Evolutionary conservation across 2,329 filamentous ascomycete genomes (phyloP).

Genomic region (Immersiporthe knoxdaviesiana): DNA sequence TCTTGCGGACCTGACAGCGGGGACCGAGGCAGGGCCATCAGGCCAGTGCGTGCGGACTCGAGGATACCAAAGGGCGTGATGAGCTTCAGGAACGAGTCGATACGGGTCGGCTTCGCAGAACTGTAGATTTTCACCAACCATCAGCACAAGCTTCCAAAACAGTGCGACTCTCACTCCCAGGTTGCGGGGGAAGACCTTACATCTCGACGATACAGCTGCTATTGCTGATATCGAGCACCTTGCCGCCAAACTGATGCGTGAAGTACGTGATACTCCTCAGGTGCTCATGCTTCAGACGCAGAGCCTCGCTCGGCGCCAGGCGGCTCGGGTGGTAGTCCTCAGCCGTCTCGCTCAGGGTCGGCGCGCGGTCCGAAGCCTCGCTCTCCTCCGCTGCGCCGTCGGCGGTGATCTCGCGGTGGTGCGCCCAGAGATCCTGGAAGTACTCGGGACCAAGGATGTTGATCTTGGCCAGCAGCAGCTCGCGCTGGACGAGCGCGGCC

Average conservation of each 20-base stretch:
- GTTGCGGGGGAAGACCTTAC: slow-evolving; percentile 62
- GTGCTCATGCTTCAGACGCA: slow-evolving; percentile 97
- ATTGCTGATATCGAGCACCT: slow-evolving; percentile 96
- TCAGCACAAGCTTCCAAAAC: slow-evolving; percentile 15
- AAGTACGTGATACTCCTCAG: slow-evolving; percentile 95
- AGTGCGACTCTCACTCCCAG: no score
- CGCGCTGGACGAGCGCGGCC: slow-evolving; percentile 90
- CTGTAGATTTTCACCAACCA: slow-evolving; percentile 48
- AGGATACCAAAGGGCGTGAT: slow-evolving; percentile 93
- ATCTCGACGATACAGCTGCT: slow-evolving; percentile 98
- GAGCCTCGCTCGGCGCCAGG: slow-evolving; percentile 81
- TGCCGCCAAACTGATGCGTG: slow-evolving; percentile 95
- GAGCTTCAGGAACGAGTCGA: slow-evolving; percentile 97
- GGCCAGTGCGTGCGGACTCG: slow-evolving; percentile 90
- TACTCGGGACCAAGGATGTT: slow-evolving; percentile 97
- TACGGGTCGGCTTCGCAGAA: slow-evolving; percentile 89
- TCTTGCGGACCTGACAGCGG: slow-evolving; percentile 78
- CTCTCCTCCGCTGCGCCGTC: slow-evolving; percentile 51
- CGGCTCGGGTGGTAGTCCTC: slow-evolving; percentile 89
- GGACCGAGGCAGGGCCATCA: slow-evolving; percentile 95
- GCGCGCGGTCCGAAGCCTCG: slow-evolving; percentile 39
- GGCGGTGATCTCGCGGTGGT: slow-evolving; percentile 85
- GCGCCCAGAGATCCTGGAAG: slow-evolving; percentile 93
- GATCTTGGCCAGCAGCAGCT: slow-evolving; percentile 93
- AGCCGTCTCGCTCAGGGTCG: slow-evolving; percentile 50